A percentile compares a stretch with the other conserved stretches of the same genome.
Conservation (phyloP, 2,329 filamentous ascomycete species). For the Biscogniauxia marginata region DNA sequence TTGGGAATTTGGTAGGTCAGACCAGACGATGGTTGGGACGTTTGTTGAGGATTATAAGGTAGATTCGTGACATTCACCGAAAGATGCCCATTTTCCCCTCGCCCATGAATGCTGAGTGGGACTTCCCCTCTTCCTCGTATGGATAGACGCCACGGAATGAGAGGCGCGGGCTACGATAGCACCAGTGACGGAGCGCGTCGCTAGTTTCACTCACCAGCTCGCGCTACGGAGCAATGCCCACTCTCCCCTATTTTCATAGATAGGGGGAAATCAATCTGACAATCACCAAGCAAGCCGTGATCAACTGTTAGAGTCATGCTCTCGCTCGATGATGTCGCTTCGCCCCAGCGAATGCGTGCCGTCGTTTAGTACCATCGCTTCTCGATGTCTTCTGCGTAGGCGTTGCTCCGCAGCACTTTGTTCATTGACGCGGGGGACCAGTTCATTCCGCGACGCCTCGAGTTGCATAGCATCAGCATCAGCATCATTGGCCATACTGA, state of each 20-base stretch:
- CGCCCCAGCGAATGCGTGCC: conserved; percentile 72
- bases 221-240: neutral
- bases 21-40: too few relatives aligned
- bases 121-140: too few relatives aligned
- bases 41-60: too few relatives aligned
- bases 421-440: conserved; percentile 43
- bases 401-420: conserved; percentile 67
- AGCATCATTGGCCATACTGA: conserved; percentile 33
- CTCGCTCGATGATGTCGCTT: conserved; percentile 75
- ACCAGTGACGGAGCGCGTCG: too few relatives aligned
- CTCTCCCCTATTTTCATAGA: neutral
- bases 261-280: neutral
- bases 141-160: too few relatives aligned
- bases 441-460: conserved; percentile 31
- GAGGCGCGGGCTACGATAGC: too few relatives aligned
- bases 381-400: conserved; percentile 71
- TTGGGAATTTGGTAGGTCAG: too few relatives aligned
- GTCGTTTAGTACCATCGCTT: conserved; percentile 89
- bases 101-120: too few relatives aligned
- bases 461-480: conserved; percentile 27
- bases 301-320: conserved; percentile 41
- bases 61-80: too few relatives aligned
- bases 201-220: neutral
- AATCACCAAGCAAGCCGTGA: conserved; percentile 4
- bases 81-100: too few relatives aligned